Evolutionary conservation across 23 red algal genomes (phyloP).

Genomic region (Gracilaria gracilis): DNA sequence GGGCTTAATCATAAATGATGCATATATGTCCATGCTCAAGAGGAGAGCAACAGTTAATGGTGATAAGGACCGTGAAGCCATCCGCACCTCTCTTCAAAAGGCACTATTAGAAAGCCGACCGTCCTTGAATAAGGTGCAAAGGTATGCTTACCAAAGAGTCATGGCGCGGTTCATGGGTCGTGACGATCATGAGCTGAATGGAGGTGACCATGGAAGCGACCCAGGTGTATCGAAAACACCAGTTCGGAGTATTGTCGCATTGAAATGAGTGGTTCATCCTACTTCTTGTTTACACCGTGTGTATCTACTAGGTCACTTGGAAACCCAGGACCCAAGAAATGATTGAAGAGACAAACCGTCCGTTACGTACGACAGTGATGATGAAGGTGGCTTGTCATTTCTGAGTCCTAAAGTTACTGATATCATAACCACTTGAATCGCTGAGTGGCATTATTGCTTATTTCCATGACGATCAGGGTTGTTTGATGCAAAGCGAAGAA

Average conservation of each 20-base stretch:
- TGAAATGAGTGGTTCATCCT: background rate
- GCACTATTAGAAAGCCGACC: conserved; percentile 26
- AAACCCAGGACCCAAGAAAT: background rate
- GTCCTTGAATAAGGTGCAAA: background rate
- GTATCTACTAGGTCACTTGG: background rate
- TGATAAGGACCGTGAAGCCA: background rate
- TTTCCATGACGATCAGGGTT: background rate
- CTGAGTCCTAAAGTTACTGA: too few relatives aligned
- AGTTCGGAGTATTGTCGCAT: background rate
- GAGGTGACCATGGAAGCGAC: background rate
- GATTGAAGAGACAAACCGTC: background rate
- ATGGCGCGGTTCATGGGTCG: conserved; percentile 1
- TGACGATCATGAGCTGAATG: background rate
- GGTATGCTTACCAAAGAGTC: background rate
- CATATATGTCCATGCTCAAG: background rate
- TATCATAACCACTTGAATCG: too few relatives aligned
- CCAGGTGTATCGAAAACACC: background rate
- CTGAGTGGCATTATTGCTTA: background rate
- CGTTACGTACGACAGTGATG: too few relatives aligned
- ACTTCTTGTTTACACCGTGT: background rate
- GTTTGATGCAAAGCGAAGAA: too few relatives aligned
- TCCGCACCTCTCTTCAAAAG: background rate
- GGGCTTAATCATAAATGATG: conserved; percentile 63
- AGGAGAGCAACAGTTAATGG: background rate
- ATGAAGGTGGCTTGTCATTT: too few relatives aligned